Evolutionary conservation across 2,329 filamentous ascomycete genomes (phyloP), one percentile per base, ranked within the genome.

Genomic region (Microsporum canis): DNA sequence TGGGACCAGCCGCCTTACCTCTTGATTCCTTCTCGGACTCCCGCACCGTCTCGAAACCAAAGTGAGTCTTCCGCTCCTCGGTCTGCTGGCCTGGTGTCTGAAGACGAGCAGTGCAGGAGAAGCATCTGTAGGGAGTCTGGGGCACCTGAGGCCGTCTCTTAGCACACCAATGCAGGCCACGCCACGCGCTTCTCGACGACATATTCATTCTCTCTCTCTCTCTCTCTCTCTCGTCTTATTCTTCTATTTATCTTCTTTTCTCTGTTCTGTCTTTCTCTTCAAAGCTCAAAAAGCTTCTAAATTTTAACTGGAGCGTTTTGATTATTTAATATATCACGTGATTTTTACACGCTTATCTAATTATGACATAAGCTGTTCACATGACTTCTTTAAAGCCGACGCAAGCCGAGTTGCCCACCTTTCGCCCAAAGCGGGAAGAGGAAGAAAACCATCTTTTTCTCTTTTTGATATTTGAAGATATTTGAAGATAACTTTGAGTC

Each of bases 11-110:
- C 2, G 34, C 3, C 65, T 58, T 75, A 85, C 84, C 84, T 76
- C 79, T 79, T 29, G 81, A 80, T 67, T 85, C 82, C 76, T 96
- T 96, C 73, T 94, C 80, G 7, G 84, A 80, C 72, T 95, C 89
- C 14, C 88, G 84, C 45, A 96, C 82, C 47, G 89, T 92, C 76
- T 91, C 83, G 73, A 90, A 96, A 58, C 91, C 91, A 74, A 96
- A 96, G 77, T 96, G 91, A 57, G 91, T 96, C 27, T 57, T 57
- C n/a, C 27, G 55, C 31, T 57, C 55, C 7, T 57, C 39, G n/a
- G 23, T 64, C 86, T 86, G 62, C 83, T 78, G 66, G 79, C 66
- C 59, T 75, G 70, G 59, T 71, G 63, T 77, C 72, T 61, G 70
- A 66, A 65, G 65, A 62, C 43, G 71, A 76, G 57, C 71, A 27